Base-by-base conservation (phyloP, 352 stramenopile species). In the Globisporangium abappressorium region DNA sequence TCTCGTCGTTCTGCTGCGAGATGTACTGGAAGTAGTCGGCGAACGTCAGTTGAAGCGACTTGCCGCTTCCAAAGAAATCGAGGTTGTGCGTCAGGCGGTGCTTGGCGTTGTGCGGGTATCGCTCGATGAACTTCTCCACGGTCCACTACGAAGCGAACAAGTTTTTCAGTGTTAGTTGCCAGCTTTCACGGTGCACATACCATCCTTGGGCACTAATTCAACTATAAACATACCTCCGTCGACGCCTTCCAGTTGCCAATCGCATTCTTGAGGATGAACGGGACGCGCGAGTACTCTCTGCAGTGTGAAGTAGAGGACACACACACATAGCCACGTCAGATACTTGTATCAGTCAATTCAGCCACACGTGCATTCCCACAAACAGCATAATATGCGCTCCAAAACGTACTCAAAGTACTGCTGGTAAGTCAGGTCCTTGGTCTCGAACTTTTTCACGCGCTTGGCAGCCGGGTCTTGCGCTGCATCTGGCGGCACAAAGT, bases 31-130 rank as follows among this genome's bases (percentile, higher is more conserved):
- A 74, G 62, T 91, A 96, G 70, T 96, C 82, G 0, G 72, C 69
- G 64, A 96, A 92, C 15, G 69, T 92, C 81, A 95, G 92, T 70
- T 91, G 73, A 62, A 85, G 87, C 20, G 83, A 83, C 38, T 80
- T 71, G 20, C 64, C 75, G 33, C 68, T 80, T 5, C 77, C 81
- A 22, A 75, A 79, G 57, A 92, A 79, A 49, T 96, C 88, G 28
- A 94, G 59, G 57, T 96, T 96, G 76, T 96, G 88, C 41, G 88
- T 94, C 58, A 96, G 79, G 43, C 76, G 79, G 53, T 84, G 71
- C 49, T 79, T 84, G 12, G 82, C 62, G 38, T 92, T 73, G 22
- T 71, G 66, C 3, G 74, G 62, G 62, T 92, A 92, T 15, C 75
- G 77, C 36, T 68, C 58, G 5, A 73, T 70, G 28, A 96, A 70